Base-by-base conservation (phyloP, 257 asterid genomes). In the Echium plantagineum region DNA sequence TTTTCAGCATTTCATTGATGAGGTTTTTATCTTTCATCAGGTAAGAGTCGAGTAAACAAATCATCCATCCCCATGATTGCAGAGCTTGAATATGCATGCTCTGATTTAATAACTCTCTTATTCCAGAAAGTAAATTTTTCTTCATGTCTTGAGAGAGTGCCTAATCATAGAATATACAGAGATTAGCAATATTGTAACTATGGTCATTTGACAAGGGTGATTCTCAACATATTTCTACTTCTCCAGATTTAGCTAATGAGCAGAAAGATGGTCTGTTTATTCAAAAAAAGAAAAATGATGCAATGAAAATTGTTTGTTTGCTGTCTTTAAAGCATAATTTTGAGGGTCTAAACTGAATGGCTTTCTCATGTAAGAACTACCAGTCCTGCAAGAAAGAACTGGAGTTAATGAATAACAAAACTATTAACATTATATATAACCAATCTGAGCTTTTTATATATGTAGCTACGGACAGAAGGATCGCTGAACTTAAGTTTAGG, bases 21-120 rank as follows among this genome's bases (percentile, higher is more conserved):
- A 85, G 60, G 60, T 66, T 74, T 77, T 85, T 88, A 60, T 74
- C 56, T 67, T 81, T 85, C 69, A 72, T 65, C 61, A 72, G 77
- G 72, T 64, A 70, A 59, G 86, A 78, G 72, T 90, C 94, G 31
- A 88, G 88, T 66, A 88, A 74, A 74, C 81, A 80, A 69, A 85
- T 68, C 69, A 79, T 80, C 94, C 94, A 88, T 69, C 85, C 74
- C 96, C 94, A 88, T 63, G 87, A 94, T 83, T 78, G 87, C 60
- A 88, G 67, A 71, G 85, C 62, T 70, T 76, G 90, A 71, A 81
- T 78, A 78, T 80, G 83, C 90, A 81, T 71, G 59, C 96, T 94
- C 63, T 66, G 71, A 63, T 70, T 83, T 71, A 78, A 52, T 66
- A 85, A 69, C 62, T 81, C 86, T 65, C 74, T 77, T 80, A 83